A percentile compares a stretch with the other conserved stretches of the same genome.
phyloP scores from a whole-genome alignment of 2,329 filamentous ascomycete genomes.

The Fusarium lyarnte region DNA sequence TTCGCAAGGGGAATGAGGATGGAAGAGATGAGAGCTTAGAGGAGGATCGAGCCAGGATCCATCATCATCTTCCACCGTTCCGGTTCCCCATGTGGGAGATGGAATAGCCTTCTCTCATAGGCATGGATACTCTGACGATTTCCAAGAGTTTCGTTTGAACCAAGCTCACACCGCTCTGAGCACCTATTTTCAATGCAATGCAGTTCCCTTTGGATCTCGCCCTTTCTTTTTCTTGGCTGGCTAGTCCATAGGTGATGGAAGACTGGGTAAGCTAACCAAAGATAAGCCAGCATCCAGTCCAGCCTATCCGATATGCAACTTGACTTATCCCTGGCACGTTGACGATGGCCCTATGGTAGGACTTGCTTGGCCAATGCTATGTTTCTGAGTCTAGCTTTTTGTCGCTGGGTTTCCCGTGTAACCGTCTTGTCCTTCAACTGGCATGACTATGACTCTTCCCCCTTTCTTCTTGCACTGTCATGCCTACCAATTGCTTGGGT shows the following conservation, averaged over 20 bases:
- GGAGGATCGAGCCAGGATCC: constrained; percentile 19
- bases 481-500: constrained; percentile 26
- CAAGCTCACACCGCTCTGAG: constrained; percentile 16
- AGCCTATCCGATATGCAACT: constrained; percentile 11
- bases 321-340: constrained; percentile 19
- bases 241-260: constrained; percentile 6
- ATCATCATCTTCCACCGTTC: constrained; percentile 25
- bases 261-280: constrained; percentile 22
- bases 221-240: constrained; percentile 22
- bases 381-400: constrained; percentile 11
- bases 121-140: neutral
- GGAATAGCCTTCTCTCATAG: neutral
- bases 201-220: constrained; percentile 5
- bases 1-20: constrained; percentile 15
- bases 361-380: constrained; percentile 22
- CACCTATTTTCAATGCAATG: constrained; percentile 12
- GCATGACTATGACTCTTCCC: constrained; percentile 23
- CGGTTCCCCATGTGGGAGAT: neutral
- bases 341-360: constrained; percentile 15
- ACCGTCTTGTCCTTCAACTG: constrained; percentile 25
- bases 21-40: neutral
- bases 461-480: constrained; percentile 33
- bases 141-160: constrained; percentile 2
- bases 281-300: constrained; percentile 14
- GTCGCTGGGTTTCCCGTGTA: constrained; percentile 14